Base-by-base conservation (phyloP, 257 asterid species). In the Verbascum thapsus region DNA sequence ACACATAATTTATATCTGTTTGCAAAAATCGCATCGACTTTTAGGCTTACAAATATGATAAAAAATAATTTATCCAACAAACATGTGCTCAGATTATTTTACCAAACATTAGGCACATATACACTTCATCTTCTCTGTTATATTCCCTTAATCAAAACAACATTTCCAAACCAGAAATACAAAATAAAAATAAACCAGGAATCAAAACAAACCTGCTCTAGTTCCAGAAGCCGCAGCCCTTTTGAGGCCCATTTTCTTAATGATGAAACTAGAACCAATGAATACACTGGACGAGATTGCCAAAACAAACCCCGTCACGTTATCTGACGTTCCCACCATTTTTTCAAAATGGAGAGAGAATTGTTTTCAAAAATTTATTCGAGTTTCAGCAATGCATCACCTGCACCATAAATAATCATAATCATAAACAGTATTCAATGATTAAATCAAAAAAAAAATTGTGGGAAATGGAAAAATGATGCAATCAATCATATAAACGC, bases 261-360 rank as follows among this genome's bases (percentile, higher is more conserved):
- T 68, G 64, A 82, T 78, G 75, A 78, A 82, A 63, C 88, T 82
- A 11, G 83, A 82, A 26, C 88, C 88, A 0, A 82, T 82, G 41
- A 82, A 82, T 19, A 82, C 10, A 54, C 88, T 82, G 0, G 88
- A 82, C 15, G 75, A 73, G 15, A 82, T 57, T 6, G 88, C 88
- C 72, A 82, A 57, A 58, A 70, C 56, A 61, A 82, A 56, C 5
- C 88, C 88, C 37, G 66, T 73, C 32, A 76, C 66, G 59, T 82
- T 82, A 53, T 78, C 85, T 23, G 82, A 69, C 11, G 58, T 48
- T 48, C 84, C 78, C 76, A 50, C 77, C 88, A 81, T 81, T 76
- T 65, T 74, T 35, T 37, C 10, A 32, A 63, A 68, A 76, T 30
- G 72, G 71, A 64, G 53, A 57, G 54, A 23, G 59, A 10, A 42